Evolutionary conservation across 345 rosid genomes (phyloP).

Genomic region (Raphanus raphanistrum): DNA sequence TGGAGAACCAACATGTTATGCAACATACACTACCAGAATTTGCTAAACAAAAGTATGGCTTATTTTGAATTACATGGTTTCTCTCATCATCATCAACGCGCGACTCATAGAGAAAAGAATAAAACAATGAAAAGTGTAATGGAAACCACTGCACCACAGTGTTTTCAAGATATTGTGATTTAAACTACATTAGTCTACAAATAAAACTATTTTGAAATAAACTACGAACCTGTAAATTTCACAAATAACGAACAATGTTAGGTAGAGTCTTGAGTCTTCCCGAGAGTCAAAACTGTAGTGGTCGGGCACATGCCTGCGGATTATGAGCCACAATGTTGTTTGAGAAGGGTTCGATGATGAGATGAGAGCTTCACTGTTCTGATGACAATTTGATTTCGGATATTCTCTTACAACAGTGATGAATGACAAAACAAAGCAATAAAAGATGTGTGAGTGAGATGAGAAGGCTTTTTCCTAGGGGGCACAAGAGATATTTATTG

Average conservation of each 20-base stretch:
- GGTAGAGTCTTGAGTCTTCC: background rate
- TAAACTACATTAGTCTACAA: too few relatives aligned
- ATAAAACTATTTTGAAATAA: background rate
- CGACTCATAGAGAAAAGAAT: background rate
- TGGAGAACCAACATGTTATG: background rate
- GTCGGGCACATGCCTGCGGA: background rate
- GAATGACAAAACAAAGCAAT: background rate
- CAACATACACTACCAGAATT: background rate
- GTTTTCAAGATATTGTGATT: background rate
- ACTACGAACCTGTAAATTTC: slow-evolving; percentile 11
- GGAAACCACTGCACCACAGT: background rate
- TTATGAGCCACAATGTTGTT: slow-evolving; percentile 4
- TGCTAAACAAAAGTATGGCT: background rate
- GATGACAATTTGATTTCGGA: background rate
- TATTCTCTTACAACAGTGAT: background rate
- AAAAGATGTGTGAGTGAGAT: background rate
- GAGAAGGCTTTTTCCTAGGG: background rate
- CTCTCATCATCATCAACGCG: background rate
- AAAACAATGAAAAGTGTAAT: background rate
- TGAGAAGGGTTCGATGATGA: slow-evolving; percentile 3
- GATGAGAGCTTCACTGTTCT: background rate
- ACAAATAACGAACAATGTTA: background rate
- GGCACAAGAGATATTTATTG: background rate
- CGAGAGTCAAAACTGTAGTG: background rate
- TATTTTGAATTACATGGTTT: background rate